phyloP scores from a whole-genome alignment of 306 rosid species.

The Quercus mongolica region DNA sequence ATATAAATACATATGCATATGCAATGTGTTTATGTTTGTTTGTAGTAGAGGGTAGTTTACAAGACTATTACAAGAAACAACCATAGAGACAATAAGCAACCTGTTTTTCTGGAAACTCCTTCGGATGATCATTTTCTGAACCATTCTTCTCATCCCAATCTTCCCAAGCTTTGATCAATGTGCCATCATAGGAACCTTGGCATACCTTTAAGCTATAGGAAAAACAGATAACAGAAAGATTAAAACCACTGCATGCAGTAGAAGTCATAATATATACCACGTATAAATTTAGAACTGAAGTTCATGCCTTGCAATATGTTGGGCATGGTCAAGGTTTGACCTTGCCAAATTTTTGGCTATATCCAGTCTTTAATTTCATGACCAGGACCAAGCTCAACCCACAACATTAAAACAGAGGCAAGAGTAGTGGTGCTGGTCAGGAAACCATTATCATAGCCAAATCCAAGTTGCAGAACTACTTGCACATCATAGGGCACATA shows the following conservation, averaged over 20 bases:
- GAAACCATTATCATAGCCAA: background rate
- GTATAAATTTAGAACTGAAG: background rate
- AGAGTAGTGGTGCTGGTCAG: background rate
- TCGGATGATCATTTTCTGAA: conserved; percentile 90
- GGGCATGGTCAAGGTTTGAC: background rate
- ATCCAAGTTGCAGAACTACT: background rate
- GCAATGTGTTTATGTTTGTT: background rate
- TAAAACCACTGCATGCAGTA: conserved; percentile 1
- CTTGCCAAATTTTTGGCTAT: background rate
- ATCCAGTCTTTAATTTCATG: background rate
- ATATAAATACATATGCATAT: background rate
- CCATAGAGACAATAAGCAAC: conserved; percentile 33
- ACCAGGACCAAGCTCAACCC: background rate
- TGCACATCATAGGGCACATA: background rate
- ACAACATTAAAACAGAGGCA: background rate
- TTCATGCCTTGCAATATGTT: background rate
- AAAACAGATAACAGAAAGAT: conserved; percentile 23
- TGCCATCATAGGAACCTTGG: conserved; percentile 68
- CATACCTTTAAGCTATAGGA: conserved; percentile 68
- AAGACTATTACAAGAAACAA: conserved; percentile 11
- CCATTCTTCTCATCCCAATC: conserved; percentile 62
- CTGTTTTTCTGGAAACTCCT: conserved; percentile 79
- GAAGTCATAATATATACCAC: conserved; percentile 1
- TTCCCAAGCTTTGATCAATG: conserved; percentile 80
- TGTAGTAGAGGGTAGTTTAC: background rate